These are phyloP conservation scores for Saturnispora kantuleensis DNA, from an alignment of 805 yeast species.

Conservation along the genomic window DNA sequence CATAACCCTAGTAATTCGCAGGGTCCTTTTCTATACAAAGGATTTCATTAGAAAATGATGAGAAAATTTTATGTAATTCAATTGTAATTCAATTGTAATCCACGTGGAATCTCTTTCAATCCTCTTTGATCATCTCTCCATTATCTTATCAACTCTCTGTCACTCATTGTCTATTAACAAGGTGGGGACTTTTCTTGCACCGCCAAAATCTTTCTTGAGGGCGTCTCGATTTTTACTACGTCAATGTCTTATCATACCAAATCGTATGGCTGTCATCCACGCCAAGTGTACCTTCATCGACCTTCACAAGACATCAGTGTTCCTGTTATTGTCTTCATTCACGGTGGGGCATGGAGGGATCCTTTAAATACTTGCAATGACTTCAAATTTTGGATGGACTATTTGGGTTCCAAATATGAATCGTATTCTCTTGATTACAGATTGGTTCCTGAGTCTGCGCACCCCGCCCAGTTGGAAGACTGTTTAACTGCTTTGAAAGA, in stretches of 20 bases:
- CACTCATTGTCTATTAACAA: too few species aligned
- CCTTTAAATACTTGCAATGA: slow-evolving; percentile 51
- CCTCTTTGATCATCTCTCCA: too few species aligned
- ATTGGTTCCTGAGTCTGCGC: slow-evolving; percentile 35
- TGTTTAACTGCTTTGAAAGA: too few species aligned
- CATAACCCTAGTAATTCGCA: too few species aligned
- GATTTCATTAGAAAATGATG: too few species aligned
- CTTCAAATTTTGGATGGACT: slow-evolving; percentile 26
- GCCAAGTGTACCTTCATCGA: not conserved
- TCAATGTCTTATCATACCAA: not conserved
- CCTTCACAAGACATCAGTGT: not conserved
- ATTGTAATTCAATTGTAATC: too few species aligned
- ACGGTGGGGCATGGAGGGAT: slow-evolving; percentile 90
- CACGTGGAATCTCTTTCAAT: too few species aligned
- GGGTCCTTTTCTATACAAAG: too few species aligned
- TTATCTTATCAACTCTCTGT: not conserved
- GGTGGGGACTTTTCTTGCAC: not conserved
- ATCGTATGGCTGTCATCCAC: not conserved
- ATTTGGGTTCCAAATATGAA: not conserved
- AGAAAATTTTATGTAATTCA: too few species aligned
- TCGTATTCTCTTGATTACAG: slow-evolving; percentile 50
- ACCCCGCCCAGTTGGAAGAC: slow-evolving; percentile 56
- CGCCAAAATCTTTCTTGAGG: not conserved
- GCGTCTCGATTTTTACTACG: not conserved
- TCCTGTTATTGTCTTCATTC: slow-evolving; percentile 42